These are phyloP conservation scores for Crithidia thermophila DNA, from an alignment of 208 protist genomes.

Conservation along the genomic window DNA sequence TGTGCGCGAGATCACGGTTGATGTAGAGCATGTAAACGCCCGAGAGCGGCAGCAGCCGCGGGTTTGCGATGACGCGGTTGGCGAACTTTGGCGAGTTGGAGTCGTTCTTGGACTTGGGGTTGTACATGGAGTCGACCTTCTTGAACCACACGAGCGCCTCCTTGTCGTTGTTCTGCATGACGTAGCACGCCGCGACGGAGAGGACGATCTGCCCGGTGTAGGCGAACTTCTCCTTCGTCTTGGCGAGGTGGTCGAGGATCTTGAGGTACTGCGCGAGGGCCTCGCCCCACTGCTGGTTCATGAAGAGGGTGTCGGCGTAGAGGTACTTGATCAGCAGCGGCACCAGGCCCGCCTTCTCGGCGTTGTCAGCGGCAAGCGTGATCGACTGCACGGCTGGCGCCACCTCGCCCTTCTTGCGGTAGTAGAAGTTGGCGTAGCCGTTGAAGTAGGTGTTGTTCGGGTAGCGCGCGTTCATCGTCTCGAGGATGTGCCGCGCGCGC, in stretches of 20 bases:
- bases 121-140: slow-evolving; percentile 87
- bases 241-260: slow-evolving; percentile 69
- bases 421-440: slow-evolving; percentile 93
- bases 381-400: slow-evolving; percentile 72
- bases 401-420: slow-evolving; percentile 87
- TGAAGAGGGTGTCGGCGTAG: slow-evolving; percentile 91
- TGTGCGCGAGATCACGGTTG: slow-evolving; percentile 91
- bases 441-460: slow-evolving; percentile 91
- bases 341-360: slow-evolving; percentile 63
- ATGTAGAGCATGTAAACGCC: slow-evolving; percentile 92
- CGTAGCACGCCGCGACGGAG: slow-evolving; percentile 81
- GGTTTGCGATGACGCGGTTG: slow-evolving; percentile 71
- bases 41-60: slow-evolving; percentile 69
- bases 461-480: slow-evolving; percentile 83
- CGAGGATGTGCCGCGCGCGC: slow-evolving; percentile 79
- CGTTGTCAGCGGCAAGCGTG: slow-evolving; percentile 73
- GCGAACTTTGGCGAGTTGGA: slow-evolving; percentile 89
- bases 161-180: slow-evolving; percentile 75
- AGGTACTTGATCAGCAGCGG: slow-evolving; percentile 90
- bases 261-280: slow-evolving; percentile 63
- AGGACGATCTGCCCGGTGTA: slow-evolving; percentile 90
- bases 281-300: slow-evolving; percentile 85
- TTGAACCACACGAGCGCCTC: slow-evolving; percentile 75
- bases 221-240: slow-evolving; percentile 82
- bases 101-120: slow-evolving; percentile 91